Evolutionary conservation across 1,284 basidiomycete species (phyloP).

Genomic region (Cystobasidium pallidum): DNA sequence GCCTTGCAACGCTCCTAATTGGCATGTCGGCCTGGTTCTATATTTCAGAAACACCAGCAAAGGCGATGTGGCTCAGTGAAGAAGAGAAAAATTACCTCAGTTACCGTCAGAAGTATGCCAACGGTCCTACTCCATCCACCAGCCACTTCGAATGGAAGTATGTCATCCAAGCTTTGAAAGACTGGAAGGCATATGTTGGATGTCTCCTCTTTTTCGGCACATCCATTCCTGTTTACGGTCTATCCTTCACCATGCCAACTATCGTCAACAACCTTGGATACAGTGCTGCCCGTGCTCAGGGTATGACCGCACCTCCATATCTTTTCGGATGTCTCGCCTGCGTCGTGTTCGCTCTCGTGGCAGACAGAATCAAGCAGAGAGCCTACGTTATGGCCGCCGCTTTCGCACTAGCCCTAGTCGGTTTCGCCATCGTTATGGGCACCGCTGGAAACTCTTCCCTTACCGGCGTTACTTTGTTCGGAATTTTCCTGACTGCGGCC

Average conservation of each 20-base stretch:
- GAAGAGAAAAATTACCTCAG: slow-evolving; percentile 29
- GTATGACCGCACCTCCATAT: slow-evolving; percentile 29
- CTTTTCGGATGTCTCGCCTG: slow-evolving; percentile 25
- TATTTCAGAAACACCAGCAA: slow-evolving; percentile 10
- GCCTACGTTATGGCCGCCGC: slow-evolving; percentile 34
- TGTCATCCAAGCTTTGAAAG: slow-evolving; percentile 31
- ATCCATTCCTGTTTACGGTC: slow-evolving; percentile 32
- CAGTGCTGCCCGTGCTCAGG: slow-evolving; percentile 34
- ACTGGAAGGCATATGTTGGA: slow-evolving; percentile 40
- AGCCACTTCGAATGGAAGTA: slow-evolving; percentile 37
- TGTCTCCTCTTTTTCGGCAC: slow-evolving; percentile 35
- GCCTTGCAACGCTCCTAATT: slow-evolving; percentile 26
- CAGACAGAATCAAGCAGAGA: slow-evolving; percentile 27
- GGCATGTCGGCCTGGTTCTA: slow-evolving; percentile 16
- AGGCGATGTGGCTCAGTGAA: slow-evolving; percentile 15
- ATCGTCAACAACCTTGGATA: slow-evolving; percentile 42
- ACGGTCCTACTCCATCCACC: slow-evolving; percentile 8
- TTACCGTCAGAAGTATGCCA: slow-evolving; percentile 20
- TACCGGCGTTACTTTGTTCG: slow-evolving; percentile 31
- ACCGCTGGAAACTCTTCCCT: slow-evolving; percentile 14
- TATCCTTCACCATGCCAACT: slow-evolving; percentile 28
- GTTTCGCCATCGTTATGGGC: slow-evolving; percentile 36
- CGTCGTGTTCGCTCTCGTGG: slow-evolving; percentile 19
- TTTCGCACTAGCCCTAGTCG: slow-evolving; percentile 20
- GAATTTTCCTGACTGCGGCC: slow-evolving; percentile 36